Base-by-base conservation (phyloP, 805 yeast species). In the Cyberlindnera americana region DNA sequence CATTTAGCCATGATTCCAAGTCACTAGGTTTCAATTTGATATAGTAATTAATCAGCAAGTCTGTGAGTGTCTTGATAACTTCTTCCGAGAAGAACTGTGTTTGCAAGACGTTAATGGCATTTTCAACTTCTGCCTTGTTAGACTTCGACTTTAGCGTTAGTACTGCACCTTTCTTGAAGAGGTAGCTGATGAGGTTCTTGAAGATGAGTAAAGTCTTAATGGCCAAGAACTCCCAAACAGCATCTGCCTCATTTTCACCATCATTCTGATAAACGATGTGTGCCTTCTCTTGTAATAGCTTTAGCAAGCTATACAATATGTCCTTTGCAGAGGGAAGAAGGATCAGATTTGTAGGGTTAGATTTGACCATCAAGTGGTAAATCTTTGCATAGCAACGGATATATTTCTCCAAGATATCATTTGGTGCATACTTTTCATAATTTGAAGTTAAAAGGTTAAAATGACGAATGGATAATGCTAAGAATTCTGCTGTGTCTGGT, bases 321-420 rank as follows among this genome's bases (percentile, higher is more conserved):
- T 77, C 75, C 18, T 69, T 68, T 1, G 88, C 72, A 29, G 75
- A 69, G 4, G 90, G 82, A 50, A 88, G 61, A 37, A 87, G 67
- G 10, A 86, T 67, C 53, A 90, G 85, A 17, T 83, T 72, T 1
- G 87, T 75, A 2, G 95, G 83, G 40, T 81, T 81, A 26, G 65
- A 65, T 29, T 69, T 71, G 6, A 78, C 70, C 40, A 88, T 55
- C 29, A 77, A 73, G 35, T 73, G 73, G 52, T 81, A 88, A 21
- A 89, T 61, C 61, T 91, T 91, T 30, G 87, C 77, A 54, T 82
- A 78, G 45, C 93, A 79, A 53, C 77, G 77, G 37, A 87, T 73
- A 49, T 78, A 86, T 56, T 83, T 77, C 53, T 80, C 88, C n/a
- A 84, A 64, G 9, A 62, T 46, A 19, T 65, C 71, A 28, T 63